These are phyloP conservation scores for Ciborinia camelliae DNA, from an alignment of 2,329 filamentous ascomycete species.

Conservation along the genomic window DNA sequence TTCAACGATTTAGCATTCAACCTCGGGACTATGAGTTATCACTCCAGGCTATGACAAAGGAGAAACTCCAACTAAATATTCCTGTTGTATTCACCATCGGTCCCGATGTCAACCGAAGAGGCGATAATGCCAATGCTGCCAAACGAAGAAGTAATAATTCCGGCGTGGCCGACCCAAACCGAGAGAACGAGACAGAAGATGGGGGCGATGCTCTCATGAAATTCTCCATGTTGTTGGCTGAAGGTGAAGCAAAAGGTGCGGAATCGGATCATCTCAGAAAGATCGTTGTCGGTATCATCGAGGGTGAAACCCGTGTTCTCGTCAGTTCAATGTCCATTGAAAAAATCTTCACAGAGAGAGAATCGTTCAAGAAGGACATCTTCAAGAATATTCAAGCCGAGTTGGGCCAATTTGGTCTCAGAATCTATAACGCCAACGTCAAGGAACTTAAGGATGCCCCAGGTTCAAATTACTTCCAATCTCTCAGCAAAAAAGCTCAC, in stretches of 20 bases:
- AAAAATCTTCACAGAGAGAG: conserved; percentile 62
- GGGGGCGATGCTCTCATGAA: conserved; percentile 66
- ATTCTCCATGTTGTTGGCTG: conserved; percentile 77
- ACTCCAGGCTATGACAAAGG: conserved; percentile 82
- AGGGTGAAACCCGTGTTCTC: conserved; percentile 80
- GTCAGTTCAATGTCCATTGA: conserved; percentile 72
- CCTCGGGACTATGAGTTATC: conserved; percentile 81
- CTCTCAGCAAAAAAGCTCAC: conserved; percentile 77
- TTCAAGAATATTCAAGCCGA: conserved; percentile 58
- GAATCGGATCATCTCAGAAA: conserved; percentile 64
- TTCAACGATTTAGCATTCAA: conserved; percentile 51
- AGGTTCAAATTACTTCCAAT: conserved; percentile 78
- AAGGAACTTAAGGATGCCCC: conserved; percentile 84
- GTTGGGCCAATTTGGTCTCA: conserved; percentile 74
- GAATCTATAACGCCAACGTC: conserved; percentile 70
- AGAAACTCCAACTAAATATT: conserved; percentile 79
- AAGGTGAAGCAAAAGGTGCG: conserved; percentile 48
- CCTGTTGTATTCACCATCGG: conserved; percentile 86
- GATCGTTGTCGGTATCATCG: conserved; percentile 87
- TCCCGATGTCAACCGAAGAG: conserved; percentile 64
- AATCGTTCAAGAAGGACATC: conserved; percentile 73
- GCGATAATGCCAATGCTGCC: conserved; percentile 46
- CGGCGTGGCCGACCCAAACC: conserved; percentile 21
- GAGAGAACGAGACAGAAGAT: conserved; percentile 42
- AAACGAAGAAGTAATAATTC: conserved; percentile 47